Evolutionary conservation across 2,329 filamentous ascomycete species (phyloP).

Genomic region (Scortechinia acanthostroma): DNA sequence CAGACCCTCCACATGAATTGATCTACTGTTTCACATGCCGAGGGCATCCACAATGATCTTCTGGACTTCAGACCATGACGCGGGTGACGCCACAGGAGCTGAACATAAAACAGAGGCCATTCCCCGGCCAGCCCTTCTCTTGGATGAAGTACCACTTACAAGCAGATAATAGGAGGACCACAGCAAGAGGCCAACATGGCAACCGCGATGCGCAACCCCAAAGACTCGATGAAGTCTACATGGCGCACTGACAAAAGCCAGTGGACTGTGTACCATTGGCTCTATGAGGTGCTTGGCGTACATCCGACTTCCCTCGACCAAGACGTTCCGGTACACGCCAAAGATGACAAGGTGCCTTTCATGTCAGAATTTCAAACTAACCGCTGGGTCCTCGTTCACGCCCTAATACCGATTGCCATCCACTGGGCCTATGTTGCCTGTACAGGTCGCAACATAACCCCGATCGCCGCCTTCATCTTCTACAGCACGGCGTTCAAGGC

Average conservation of each 20-base stretch:
- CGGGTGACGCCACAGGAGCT: too few relatives aligned
- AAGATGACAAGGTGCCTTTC: conserved; percentile 29
- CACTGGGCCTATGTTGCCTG: conserved; percentile 23
- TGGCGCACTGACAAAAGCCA: conserved; percentile 16
- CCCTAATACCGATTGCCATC: conserved; percentile 22
- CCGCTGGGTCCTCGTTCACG: conserved; percentile 27
- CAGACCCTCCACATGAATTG: too few relatives aligned
- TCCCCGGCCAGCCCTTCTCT: too few relatives aligned
- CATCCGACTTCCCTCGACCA: conserved; percentile 16
- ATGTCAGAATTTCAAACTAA: conserved; percentile 23
- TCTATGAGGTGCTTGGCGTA: conserved; percentile 18
- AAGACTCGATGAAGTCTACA: conserved; percentile 30
- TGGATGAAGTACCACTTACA: too few relatives aligned
- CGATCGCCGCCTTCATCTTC: conserved; percentile 19
- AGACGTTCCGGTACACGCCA: conserved; percentile 25
- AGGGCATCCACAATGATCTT: too few relatives aligned
- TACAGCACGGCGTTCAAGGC: conserved; percentile 28
- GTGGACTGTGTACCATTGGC: conserved; percentile 21
- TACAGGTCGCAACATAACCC: conserved; percentile 17
- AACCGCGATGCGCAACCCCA: conserved; percentile 6
- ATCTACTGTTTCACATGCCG: too few relatives aligned
- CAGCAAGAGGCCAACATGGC: too few relatives aligned
- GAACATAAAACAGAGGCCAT: too few relatives aligned
- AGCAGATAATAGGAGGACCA: too few relatives aligned
- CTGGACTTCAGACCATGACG: too few relatives aligned